Base-by-base conservation (phyloP, 371 early-diverging fungal genomes). In the Ordospora colligata region DNA sequence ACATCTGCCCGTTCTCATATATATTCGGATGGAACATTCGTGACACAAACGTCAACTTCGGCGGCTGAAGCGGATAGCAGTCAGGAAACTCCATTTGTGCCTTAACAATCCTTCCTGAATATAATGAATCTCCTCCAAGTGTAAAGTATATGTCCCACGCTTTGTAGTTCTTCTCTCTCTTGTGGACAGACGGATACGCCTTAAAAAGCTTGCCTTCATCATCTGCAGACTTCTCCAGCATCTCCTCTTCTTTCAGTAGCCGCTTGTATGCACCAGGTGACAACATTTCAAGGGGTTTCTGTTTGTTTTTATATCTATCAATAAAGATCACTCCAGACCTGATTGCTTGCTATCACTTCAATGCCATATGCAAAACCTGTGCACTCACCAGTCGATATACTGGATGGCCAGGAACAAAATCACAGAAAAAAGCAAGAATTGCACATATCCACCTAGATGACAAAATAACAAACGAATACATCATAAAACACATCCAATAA, bases 1-100 rank as follows among this genome's bases (percentile, higher is more conserved):
- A 97, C 5, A 99, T 96, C 7, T 89, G 90, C 51, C 98, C 99
- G 86, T 96, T 92, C 12, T 88, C 82, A 83, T 96, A 97, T 45
- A 84, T 77, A 87, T 89, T 89, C 44, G 89, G 89, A 74, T 90
- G 90, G 67, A 85, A 92, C 87, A 94, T 90, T 47, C 90, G 87
- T 32, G 87, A 87, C 5, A 86, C 81, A 84, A 94, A 94, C 69
- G 74, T 85, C 85, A 93, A 87, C 71, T 86, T 88, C 23, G 95
- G 95, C 49, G 93, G 93, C 85, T 88, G 86, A 67, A 89, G 73
- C 4, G 89, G 88, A 80, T 92, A 94, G 25, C 87, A 86, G 79
- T 79, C 80, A 10, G 68, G 70, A 76, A 90, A 88, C 17, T 75
- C 81, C 42, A 89, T 75, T 12, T 80, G 74, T 65, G 88, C 77